Conservation (phyloP, 306 rosid genomes). For the Ochetophila trinervis region DNA sequence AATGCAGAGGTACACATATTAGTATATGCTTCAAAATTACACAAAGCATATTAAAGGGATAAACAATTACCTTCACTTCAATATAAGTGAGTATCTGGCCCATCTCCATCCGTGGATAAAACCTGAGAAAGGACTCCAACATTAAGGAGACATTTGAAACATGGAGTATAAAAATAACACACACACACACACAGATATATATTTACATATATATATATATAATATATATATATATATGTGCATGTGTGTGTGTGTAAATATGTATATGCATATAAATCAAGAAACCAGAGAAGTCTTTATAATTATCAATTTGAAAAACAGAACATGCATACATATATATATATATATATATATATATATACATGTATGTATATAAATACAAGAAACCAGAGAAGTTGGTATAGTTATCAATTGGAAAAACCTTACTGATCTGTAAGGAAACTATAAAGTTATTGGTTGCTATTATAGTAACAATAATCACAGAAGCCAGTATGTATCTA, state of each 20-base stretch:
- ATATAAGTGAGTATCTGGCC: constrained; percentile 58
- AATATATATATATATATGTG: too few relatives aligned
- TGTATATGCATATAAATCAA: too few relatives aligned
- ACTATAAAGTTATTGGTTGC: constrained; percentile 1
- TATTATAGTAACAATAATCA: background rate
- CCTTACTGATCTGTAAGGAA: background rate
- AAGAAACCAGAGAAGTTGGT: background rate
- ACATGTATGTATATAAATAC: background rate
- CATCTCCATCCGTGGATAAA: constrained; percentile 62
- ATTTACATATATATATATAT: too few relatives aligned
- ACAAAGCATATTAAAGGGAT: background rate
- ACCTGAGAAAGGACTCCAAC: constrained; percentile 40
- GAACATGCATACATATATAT: too few relatives aligned
- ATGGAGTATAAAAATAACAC: background rate
- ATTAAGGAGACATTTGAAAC: background rate
- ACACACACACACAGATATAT: too few relatives aligned
- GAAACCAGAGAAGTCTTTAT: too few relatives aligned
- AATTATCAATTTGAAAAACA: too few relatives aligned
- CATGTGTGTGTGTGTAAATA: too few relatives aligned
- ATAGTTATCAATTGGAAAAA: background rate
- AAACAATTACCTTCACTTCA: constrained; percentile 58
- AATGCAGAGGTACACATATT: constrained; percentile 3
- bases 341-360: too few relatives aligned
- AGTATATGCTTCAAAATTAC: background rate
- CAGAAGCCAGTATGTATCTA: constrained; percentile 2